Base-by-base conservation (phyloP, 1,284 basidiomycete species). In the Abortiporus biennis region DNA sequence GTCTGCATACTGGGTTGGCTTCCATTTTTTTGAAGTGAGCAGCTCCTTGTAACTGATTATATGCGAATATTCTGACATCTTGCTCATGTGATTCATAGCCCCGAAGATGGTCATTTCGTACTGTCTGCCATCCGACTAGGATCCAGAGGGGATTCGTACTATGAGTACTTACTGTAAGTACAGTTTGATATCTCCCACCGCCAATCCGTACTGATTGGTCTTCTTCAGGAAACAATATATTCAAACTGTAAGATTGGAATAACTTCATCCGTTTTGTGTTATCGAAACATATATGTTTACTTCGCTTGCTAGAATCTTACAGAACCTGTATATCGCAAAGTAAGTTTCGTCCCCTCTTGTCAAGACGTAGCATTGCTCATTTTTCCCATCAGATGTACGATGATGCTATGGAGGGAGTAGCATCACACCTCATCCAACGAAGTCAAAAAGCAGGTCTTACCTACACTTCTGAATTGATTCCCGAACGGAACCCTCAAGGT, bases 71-170 rank as follows among this genome's bases (percentile, higher is more conserved):
- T 29, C n/a, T 29, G 27, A 29, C 27, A n/a, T n/a, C n/a, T n/a
- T n/a, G n/a, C n/a, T n/a, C n/a, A 29, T 24, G 20, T 8, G 37
- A 5, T 41, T 12, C 35, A 4, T 44, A 90, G 87, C 41, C 71
- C 82, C 0, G 57, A 77, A 15, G 72, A 67, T 25, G 92, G 91
- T 5, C 67, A 72, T 33, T 95, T 90, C 54, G 69, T 80, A 24
- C 66, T 78, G 8, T 82, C 85, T 16, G 79, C 86, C 29, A 89
- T 98, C 47, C 81, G 94, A 6, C 74, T 97, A 12, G 94, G 94
- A 6, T 94, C 92, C 13, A 76, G 94, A 22, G 94, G 88, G 17
- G 94, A 98, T 64, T 94, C 91, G 3, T 97, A 86, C 66, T 98
- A 96, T 60, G 94, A 97, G 63, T 95, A 95, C 57, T 69, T 96